Conservation (phyloP, 2,329 filamentous ascomycete genomes). For the Ceratocystis cacaofunesta region DNA sequence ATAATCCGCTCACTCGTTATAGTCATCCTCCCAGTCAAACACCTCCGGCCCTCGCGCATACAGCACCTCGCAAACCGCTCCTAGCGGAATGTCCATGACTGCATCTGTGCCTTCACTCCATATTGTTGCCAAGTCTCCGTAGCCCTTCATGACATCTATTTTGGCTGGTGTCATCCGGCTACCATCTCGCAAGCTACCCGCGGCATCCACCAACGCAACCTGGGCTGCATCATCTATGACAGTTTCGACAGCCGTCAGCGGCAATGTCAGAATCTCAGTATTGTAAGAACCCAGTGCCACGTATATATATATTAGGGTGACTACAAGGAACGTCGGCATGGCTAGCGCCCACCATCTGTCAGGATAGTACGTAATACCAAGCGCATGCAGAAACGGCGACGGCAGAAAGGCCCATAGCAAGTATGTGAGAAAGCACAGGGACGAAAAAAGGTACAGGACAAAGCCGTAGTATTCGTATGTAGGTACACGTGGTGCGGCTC, state of each 20-base stretch:
- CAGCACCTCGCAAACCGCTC: constrained; percentile 85
- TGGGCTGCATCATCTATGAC: constrained; percentile 83
- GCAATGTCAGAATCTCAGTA: constrained; percentile 71
- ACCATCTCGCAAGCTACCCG: constrained; percentile 37
- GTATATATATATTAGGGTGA: constrained; percentile 82
- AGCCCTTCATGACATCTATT: constrained; percentile 22
- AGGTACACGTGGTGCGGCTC: constrained; percentile 82
- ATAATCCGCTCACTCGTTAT: neutral
- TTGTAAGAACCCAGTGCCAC: constrained; percentile 86
- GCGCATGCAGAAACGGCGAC: constrained; percentile 74
- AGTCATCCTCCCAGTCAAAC: constrained; percentile 7
- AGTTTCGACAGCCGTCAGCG: constrained; percentile 66
- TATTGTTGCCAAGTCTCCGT: constrained; percentile 41
- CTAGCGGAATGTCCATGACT: constrained; percentile 90
- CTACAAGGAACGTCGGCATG: constrained; percentile 78
- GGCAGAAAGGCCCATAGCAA: constrained; percentile 80
- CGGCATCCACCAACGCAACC: constrained; percentile 65
- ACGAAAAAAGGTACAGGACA: constrained; percentile 83
- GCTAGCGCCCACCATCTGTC: constrained; percentile 96
- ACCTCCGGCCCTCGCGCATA: constrained; percentile 37
- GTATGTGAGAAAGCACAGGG: constrained; percentile 60
- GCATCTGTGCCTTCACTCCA: constrained; percentile 94
- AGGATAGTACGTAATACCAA: constrained; percentile 93
- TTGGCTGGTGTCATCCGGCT: constrained; percentile 26
- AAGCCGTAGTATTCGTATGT: constrained; percentile 99